phyloP scores from a whole-genome alignment of 2,329 filamentous ascomycete genomes.

The Microthyrium microscopicum region DNA sequence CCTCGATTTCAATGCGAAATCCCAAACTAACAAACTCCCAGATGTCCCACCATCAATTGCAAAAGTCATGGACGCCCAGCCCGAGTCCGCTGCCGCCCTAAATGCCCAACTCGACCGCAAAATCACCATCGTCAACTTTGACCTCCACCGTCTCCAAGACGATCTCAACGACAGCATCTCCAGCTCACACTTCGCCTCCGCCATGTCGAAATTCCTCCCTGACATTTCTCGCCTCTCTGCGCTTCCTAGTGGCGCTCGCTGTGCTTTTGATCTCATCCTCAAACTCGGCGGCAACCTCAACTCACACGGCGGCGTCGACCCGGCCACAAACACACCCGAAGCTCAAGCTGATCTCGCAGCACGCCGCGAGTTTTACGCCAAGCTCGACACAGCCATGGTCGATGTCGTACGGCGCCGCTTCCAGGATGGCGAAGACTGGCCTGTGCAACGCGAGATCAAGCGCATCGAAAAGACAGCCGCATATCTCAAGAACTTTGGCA shows the following conservation, averaged over 20 bases:
- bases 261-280: constrained; percentile 36
- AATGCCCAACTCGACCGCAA: constrained; percentile 41
- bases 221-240: constrained; percentile 34
- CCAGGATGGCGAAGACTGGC: constrained; percentile 35
- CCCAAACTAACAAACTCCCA: constrained; percentile 12
- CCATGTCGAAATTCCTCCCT: constrained; percentile 38
- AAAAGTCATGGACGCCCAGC: constrained; percentile 33
- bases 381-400: constrained; percentile 34
- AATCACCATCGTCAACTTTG: constrained; percentile 41
- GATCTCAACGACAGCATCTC: constrained; percentile 38
- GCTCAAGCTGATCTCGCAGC: constrained; percentile 31
- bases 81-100: constrained; percentile 32
- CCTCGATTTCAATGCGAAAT: not conserved
- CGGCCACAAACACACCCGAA: constrained; percentile 26
- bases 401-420: constrained; percentile 34
- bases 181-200: constrained; percentile 33
- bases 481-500: constrained; percentile 33
- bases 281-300: constrained; percentile 40
- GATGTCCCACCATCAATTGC: constrained; percentile 36
- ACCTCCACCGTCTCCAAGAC: constrained; percentile 38
- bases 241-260: constrained; percentile 28
- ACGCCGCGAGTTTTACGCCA: constrained; percentile 31
- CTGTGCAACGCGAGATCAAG: constrained; percentile 35
- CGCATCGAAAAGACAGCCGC: constrained; percentile 37
- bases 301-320: constrained; percentile 34